Percentiles rank a stretch among this genome's conserved stretches.
phyloP scores from a whole-genome alignment of 768 basidiomycete genomes.

The Phlebiopsis gigantea region DNA sequence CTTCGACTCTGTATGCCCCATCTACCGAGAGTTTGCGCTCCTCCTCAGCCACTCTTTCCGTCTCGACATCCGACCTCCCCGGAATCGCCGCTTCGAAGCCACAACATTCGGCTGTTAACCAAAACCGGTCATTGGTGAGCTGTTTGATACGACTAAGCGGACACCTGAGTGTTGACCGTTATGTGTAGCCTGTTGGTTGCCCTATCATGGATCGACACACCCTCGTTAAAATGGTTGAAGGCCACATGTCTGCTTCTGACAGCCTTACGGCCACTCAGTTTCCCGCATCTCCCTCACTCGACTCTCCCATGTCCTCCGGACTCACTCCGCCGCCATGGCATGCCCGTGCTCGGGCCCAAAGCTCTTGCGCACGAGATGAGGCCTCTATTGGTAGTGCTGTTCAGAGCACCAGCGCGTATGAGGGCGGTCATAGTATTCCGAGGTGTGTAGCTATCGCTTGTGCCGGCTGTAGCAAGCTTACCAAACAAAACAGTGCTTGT shows the following conservation, averaged over 20 bases:
- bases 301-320: neutral
- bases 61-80: neutral
- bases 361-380: too few relatives aligned
- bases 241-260: too few relatives aligned
- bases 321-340: neutral
- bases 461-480: too few relatives aligned
- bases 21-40: neutral
- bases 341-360: neutral
- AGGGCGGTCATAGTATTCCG: too few relatives aligned
- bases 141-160: too few relatives aligned
- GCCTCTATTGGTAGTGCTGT: too few relatives aligned
- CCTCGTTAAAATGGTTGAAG: neutral
- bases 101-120: too few relatives aligned
- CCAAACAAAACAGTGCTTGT: too few relatives aligned
- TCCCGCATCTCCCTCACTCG: neutral
- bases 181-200: neutral
- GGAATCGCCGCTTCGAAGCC: neutral
- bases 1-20: neutral
- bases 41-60: neutral
- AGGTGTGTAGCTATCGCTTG: too few relatives aligned
- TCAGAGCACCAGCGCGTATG: too few relatives aligned
- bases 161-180: neutral
- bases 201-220: neutral
- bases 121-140: too few relatives aligned
- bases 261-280: too few relatives aligned